Evolutionary conservation across 108 stramenopile species (phyloP), one percentile per base, ranked within the genome.

Genomic region (Stephanodiscus triporus): DNA sequence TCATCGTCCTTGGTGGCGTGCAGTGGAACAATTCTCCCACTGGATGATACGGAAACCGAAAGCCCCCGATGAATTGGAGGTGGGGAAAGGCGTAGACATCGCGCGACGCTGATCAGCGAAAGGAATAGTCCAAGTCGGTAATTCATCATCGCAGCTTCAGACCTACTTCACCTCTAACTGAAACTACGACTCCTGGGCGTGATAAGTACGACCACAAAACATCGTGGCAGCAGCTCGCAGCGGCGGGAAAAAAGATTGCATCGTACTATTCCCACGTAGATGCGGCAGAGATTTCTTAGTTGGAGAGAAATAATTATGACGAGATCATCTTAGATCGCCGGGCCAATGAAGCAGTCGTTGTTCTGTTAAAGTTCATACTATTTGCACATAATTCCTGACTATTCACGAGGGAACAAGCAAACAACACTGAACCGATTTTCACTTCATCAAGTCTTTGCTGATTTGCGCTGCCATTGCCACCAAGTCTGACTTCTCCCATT

Each of bases 401-500:
- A 16, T 45, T 16, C 11, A 45, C 14, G 43, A 16, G 16, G 43
- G 14, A 17, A 16, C 16, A 14, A 45, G 3, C 3, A 0, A 45
- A 3, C 0, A 14, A 45, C 16, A 16, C 43, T 17, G 43, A 45
- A 17, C 2, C 61, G 32, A 37, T 30, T 20, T 20, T 27, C 27
- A 10, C 29, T 29, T 50, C 30, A 71, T 45, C 17, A 77, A 54
- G 14, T 56, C 56, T 22, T 73, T 77, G 47, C 72, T 53, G 30
- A 73, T 22, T 23, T 42, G 50, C n/a, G n/a, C 47, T 34, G 71
- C 76, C 70, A 72, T 66, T 22, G 50, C 27, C 16, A 23, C 50
- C 19, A 77, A 67, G 27, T 77, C 76, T 32, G 66, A 47, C 7
- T 42, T 22, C 6, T 67, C 53, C 76, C 71, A 73, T 9, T 51